Evolutionary conservation across 306 rosid species (phyloP).

Genomic region (Quercus agrifolia): DNA sequence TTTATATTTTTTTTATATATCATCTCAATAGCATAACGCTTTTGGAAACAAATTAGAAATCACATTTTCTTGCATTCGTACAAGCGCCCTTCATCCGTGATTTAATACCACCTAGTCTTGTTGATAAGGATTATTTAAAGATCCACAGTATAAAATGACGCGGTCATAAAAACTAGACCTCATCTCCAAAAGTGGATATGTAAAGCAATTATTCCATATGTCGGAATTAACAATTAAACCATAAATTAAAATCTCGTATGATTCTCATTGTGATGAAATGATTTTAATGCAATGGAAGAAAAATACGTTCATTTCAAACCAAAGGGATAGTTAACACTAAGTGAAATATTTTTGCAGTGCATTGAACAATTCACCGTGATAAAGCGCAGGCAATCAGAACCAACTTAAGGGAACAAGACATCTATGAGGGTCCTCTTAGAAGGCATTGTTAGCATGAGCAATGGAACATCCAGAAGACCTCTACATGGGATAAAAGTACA

Average conservation of each 20-base stretch:
- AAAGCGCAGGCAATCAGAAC: too few species aligned
- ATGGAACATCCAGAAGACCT: too few species aligned
- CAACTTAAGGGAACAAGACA: too few species aligned
- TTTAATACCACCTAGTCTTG: background rate
- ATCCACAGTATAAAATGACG: background rate
- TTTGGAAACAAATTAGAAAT: background rate
- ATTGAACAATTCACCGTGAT: background rate
- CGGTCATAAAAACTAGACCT: background rate
- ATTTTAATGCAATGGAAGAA: background rate
- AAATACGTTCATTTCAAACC: background rate
- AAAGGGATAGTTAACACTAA: background rate
- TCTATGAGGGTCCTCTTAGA: too few species aligned
- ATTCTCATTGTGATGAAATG: background rate
- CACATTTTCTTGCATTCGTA: too few species aligned
- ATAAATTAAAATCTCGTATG: background rate
- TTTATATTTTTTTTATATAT: too few species aligned
- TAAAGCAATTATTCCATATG: background rate
- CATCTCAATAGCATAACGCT: background rate
- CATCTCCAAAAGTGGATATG: background rate
- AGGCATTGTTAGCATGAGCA: too few species aligned
- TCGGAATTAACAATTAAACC: background rate
- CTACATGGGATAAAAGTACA: too few species aligned
- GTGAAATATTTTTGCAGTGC: background rate
- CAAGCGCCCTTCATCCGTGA: background rate
- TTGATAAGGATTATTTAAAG: too few species aligned